These are phyloP conservation scores for Solanum neorickii DNA, from an alignment of 257 asterid species.

Conservation along the genomic window DNA sequence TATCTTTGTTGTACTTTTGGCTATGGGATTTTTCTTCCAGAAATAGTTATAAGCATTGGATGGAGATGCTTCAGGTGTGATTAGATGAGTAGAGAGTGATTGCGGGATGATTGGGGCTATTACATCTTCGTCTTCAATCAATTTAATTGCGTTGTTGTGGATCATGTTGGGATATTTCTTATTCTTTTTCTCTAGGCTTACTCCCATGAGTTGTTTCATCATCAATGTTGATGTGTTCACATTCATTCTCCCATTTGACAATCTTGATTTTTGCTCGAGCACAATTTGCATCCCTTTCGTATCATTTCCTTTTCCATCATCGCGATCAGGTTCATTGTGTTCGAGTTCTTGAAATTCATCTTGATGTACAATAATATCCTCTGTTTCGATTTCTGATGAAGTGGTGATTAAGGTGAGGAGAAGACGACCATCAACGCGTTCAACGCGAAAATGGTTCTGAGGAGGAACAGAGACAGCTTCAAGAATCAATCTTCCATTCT, in stretches of 20 bases:
- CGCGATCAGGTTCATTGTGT: neutral
- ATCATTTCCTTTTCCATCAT: neutral
- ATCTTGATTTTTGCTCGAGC: neutral
- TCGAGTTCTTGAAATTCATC: constrained; percentile 17
- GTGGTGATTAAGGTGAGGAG: constrained; percentile 30
- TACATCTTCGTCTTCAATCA: neutral
- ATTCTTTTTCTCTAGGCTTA: neutral
- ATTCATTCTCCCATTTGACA: neutral
- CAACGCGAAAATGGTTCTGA: constrained; percentile 40
- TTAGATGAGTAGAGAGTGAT: neutral
- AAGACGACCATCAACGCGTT: constrained; percentile 62
- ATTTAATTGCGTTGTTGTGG: neutral
- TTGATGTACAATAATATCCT: neutral
- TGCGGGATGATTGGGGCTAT: neutral
- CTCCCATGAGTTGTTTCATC: neutral
- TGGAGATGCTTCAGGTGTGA: neutral
- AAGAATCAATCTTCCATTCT: constrained; percentile 59
- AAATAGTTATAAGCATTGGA: constrained; percentile 1
- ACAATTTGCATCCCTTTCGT: constrained; percentile 1
- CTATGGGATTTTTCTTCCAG: constrained; percentile 1
- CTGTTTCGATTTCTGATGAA: neutral
- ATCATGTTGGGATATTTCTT: neutral
- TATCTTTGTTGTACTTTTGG: neutral
- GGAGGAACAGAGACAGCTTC: constrained; percentile 69
- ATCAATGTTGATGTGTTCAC: neutral